Evolutionary conservation across 2,329 filamentous ascomycete species (phyloP).

Genomic region (Salinomyces thailandicus): DNA sequence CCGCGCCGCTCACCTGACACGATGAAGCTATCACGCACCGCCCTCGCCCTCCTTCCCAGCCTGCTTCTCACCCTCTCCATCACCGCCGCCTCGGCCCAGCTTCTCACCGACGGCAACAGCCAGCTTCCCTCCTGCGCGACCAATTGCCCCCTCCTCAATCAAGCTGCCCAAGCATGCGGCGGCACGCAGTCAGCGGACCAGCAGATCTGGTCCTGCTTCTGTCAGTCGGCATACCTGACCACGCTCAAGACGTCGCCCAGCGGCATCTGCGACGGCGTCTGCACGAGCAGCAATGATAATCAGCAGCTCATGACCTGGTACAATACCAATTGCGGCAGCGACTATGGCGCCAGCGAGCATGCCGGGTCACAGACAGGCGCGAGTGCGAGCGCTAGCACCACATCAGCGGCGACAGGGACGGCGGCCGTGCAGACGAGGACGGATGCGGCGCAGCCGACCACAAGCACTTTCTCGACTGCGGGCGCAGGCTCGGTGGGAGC

Average conservation of each 20-base stretch:
- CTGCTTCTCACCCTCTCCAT: slow-evolving; percentile 4
- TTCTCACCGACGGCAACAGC: slow-evolving; percentile 23
- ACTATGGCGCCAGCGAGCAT: slow-evolving; percentile 29
- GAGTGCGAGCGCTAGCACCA: neutral
- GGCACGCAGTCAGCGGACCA: slow-evolving; percentile 37
- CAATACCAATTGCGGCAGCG: slow-evolving; percentile 49
- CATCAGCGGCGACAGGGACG: neutral
- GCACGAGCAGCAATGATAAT: slow-evolving; percentile 38
- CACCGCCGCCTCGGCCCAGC: slow-evolving; percentile 15
- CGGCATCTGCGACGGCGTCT: slow-evolving; percentile 48
- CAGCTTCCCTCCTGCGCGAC: slow-evolving; percentile 29
- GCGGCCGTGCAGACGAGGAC: neutral
- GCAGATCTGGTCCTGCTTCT: slow-evolving; percentile 60
- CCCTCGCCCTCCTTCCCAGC: neutral
- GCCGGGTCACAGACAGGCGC: slow-evolving; percentile 2
- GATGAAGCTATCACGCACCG: neutral
- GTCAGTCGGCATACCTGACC: slow-evolving; percentile 50
- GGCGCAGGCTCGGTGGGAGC: slow-evolving; percentile 9
- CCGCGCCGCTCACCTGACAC: neutral
- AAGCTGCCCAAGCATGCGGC: slow-evolving; percentile 63
- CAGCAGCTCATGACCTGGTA: slow-evolving; percentile 60
- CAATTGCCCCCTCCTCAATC: slow-evolving; percentile 28
- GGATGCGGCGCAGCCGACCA: slow-evolving; percentile 7
- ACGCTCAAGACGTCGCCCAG: slow-evolving; percentile 43
- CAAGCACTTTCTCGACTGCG: too few relatives aligned